A percentile compares a stretch with the other conserved stretches of the same genome.
phyloP scores from a whole-genome alignment of 495 filamentous ascomycete genomes.

The Penicillium cosmopolitanum region DNA sequence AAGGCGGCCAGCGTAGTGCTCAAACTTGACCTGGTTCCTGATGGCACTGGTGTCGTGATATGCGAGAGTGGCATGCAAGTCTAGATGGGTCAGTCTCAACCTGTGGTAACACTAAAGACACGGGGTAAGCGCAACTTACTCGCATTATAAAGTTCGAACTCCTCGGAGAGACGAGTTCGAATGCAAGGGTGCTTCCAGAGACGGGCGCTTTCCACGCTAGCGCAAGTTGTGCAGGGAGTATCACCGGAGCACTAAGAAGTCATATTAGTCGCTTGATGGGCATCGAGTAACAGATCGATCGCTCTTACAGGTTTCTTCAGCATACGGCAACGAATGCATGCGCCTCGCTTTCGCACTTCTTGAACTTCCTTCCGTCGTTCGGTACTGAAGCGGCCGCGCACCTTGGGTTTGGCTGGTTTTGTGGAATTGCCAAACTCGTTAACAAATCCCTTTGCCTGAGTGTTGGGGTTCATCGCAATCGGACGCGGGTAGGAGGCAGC shows the following conservation, averaged over 20 bases:
- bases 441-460: constrained; percentile 58
- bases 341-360: constrained; percentile 76
- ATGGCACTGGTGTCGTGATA: constrained; percentile 65
- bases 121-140: constrained; percentile 36
- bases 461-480: constrained; percentile 59
- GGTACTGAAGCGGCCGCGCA: constrained; percentile 70
- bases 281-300: neutral
- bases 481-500: constrained; percentile 54
- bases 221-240: constrained; percentile 80
- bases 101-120: neutral
- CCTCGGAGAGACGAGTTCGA: constrained; percentile 72
- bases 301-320: constrained; percentile 71
- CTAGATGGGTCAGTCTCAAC: constrained; percentile 33
- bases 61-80: constrained; percentile 68
- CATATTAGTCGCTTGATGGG: constrained; percentile 14
- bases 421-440: constrained; percentile 59
- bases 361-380: constrained; percentile 76
- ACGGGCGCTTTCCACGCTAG: constrained; percentile 74
- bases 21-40: constrained; percentile 58
- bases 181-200: constrained; percentile 83
- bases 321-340: constrained; percentile 85
- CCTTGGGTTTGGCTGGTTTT: constrained; percentile 57
- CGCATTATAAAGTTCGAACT: constrained; percentile 72
- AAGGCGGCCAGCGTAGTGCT: constrained; percentile 61
- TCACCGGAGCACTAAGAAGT: constrained; percentile 66